Base-by-base conservation (phyloP, 2,329 filamentous ascomycete genomes). In the Alternaria alternata region DNA sequence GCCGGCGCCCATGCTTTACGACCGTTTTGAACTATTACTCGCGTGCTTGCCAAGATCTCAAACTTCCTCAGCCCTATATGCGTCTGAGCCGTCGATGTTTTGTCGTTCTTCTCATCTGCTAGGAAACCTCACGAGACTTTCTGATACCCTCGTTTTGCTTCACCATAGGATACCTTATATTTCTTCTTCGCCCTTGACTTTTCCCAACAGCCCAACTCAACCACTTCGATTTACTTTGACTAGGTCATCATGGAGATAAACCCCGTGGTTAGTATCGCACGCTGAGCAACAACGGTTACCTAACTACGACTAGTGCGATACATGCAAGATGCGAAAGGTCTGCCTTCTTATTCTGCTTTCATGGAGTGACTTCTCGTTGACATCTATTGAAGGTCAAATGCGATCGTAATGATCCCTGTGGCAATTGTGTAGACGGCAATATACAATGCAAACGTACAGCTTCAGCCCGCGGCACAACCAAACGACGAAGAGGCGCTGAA, bases 401-500 rank as follows among this genome's bases (percentile, higher is more conserved):
- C 51, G 67, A 71, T 48, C 64, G 69, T 14, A 51, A 70, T 28
- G 62, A 71, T 32, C 69, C 67, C 3, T 71, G 69, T 46, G 67
- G 69, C 9, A 71, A 71, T 30, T 71, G 69, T 18, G 24, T 68
- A 5, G 69, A 71, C 42, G 57, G 63, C 9, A 70, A 63, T n/a
- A 67, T 63, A 30, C 26, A 62, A 52, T 71, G 69, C 39, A 42
- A 55, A 4, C 67, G 69, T 30, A 69, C 67, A 8, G 52, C 42
- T 30, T 22, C 48, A 30, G 22, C 44, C 12, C 52, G 58, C 51
- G 57, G 54, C 42, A 36, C 24, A n/a, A 59, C 57, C 9, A 63
- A 62, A 26, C 61, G 63, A 32, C 44, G 55, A 20, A 57, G 61
- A 57, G 53, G 30, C 1, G 20, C 30, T 8, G 61, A 65, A 12